These are phyloP conservation scores for Paramecium sonneborni DNA, from an alignment of 73 alveolate genomes.

Conservation along the genomic window DNA sequence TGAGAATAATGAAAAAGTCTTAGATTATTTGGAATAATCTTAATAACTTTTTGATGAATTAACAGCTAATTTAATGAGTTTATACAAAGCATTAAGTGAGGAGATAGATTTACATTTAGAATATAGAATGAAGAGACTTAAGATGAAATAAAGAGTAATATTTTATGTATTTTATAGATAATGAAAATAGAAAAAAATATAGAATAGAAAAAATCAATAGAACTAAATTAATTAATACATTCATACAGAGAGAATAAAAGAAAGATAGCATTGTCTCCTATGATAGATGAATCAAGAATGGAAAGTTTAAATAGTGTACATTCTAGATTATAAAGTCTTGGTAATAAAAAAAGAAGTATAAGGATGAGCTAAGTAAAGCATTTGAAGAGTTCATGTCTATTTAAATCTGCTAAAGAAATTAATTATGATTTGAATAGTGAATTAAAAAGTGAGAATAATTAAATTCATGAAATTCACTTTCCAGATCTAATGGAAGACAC, in stretches of 20 bases:
- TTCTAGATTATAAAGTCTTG: background rate
- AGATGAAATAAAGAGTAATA: background rate
- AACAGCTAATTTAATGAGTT: slow-evolving; percentile 7
- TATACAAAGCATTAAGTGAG: background rate
- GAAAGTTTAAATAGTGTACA: background rate
- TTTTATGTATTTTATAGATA: background rate
- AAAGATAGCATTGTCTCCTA: background rate
- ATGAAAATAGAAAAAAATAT: slow-evolving; percentile 24
- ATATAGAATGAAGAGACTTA: background rate
- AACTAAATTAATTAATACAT: background rate
- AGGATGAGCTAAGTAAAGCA: background rate
- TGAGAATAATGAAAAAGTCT: background rate
- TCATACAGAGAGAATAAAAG: background rate
- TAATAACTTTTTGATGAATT: slow-evolving; percentile 7
- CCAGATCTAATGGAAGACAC: background rate
- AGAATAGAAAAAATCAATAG: slow-evolving; percentile 5
- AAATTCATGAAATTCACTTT: background rate
- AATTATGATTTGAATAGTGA: background rate
- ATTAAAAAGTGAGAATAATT: background rate
- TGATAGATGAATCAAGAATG: background rate
- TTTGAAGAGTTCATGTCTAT: background rate
- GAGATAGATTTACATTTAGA: slow-evolving; percentile 31
- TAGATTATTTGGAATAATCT: slow-evolving; percentile 17
- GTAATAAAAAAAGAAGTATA: background rate
- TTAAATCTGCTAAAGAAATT: background rate